Evolutionary conservation across 345 rosid genomes (phyloP).

Genomic region (Hibiscus tridactylites): DNA sequence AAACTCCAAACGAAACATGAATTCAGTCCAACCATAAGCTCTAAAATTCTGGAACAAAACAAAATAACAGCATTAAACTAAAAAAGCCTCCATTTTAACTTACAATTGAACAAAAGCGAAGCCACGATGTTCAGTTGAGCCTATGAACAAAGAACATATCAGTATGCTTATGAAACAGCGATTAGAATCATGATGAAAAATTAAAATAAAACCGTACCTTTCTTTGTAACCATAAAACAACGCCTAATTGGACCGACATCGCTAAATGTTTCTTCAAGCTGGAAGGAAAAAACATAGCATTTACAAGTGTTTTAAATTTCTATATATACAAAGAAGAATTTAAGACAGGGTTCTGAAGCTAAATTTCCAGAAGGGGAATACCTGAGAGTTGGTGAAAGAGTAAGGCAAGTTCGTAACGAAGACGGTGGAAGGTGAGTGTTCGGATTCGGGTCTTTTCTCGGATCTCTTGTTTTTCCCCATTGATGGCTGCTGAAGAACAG

Average conservation of each 20-base stretch:
- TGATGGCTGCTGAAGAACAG: slow-evolving; percentile 2
- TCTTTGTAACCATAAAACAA: slow-evolving; percentile 77
- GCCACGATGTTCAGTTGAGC: slow-evolving; percentile 75
- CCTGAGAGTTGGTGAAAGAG: slow-evolving; percentile 80
- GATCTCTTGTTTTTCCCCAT: slow-evolving; percentile 44
- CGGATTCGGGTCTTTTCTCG: slow-evolving; percentile 37
- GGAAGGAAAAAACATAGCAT: not conserved
- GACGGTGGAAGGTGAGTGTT: slow-evolving; percentile 62
- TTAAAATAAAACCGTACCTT: slow-evolving; percentile 30
- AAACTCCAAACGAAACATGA: not conserved
- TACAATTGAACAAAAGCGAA: slow-evolving; percentile 74
- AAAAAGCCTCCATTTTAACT: slow-evolving; percentile 20
- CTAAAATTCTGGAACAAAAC: not conserved
- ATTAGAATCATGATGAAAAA: not conserved
- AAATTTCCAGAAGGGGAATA: slow-evolving; percentile 1
- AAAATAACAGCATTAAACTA: not conserved
- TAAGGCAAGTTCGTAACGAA: slow-evolving; percentile 76
- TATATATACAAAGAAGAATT: not conserved
- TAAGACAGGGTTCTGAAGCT: not conserved
- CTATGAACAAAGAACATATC: slow-evolving; percentile 25
- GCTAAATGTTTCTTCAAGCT: slow-evolving; percentile 86
- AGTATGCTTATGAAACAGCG: not conserved
- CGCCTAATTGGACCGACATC: slow-evolving; percentile 92
- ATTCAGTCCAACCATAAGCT: not conserved
- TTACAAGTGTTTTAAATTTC: not conserved